phyloP scores from a whole-genome alignment of 345 rosid species.

The Citrus maxima region DNA sequence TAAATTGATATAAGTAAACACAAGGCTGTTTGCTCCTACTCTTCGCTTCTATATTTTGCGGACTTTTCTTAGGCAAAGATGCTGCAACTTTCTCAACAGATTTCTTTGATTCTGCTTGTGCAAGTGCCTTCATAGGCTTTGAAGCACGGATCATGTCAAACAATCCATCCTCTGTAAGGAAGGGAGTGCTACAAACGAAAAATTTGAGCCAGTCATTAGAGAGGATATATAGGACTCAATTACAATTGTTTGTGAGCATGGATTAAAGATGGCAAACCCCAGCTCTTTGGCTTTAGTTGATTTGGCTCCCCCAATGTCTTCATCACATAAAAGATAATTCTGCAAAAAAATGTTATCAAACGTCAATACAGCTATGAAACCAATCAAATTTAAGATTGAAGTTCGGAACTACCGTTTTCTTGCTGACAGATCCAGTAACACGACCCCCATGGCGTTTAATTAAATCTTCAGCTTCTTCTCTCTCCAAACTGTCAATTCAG shows the following conservation, averaged over 20 bases:
- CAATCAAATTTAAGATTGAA: constrained; percentile 20
- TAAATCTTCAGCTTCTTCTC: constrained; percentile 98
- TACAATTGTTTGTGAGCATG: constrained; percentile 11
- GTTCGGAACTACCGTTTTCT: constrained; percentile 68
- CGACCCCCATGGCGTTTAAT: constrained; percentile 95
- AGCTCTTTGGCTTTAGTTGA: constrained; percentile 91
- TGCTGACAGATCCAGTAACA: constrained; percentile 93
- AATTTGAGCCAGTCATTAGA: constrained; percentile 17
- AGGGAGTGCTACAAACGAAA: constrained; percentile 50
- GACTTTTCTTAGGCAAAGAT: constrained; percentile 47
- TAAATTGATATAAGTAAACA: neutral
- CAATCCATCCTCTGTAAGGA: constrained; percentile 89
- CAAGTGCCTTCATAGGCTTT: constrained; percentile 39
- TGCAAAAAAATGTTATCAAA: constrained; percentile 39
- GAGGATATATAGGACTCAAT: constrained; percentile 11
- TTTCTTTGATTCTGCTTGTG: constrained; percentile 34
- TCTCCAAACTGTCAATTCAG: constrained; percentile 66
- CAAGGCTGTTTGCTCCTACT: constrained; percentile 36
- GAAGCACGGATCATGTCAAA: constrained; percentile 83
- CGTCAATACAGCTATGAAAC: constrained; percentile 6
- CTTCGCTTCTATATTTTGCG: constrained; percentile 51
- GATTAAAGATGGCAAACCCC: constrained; percentile 51
- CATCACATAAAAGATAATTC: constrained; percentile 96
- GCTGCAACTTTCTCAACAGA: constrained; percentile 37
- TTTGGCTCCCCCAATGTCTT: constrained; percentile 89